Evolutionary conservation across 1,284 basidiomycete genomes (phyloP).

Genomic region (Puccinia horiana): DNA sequence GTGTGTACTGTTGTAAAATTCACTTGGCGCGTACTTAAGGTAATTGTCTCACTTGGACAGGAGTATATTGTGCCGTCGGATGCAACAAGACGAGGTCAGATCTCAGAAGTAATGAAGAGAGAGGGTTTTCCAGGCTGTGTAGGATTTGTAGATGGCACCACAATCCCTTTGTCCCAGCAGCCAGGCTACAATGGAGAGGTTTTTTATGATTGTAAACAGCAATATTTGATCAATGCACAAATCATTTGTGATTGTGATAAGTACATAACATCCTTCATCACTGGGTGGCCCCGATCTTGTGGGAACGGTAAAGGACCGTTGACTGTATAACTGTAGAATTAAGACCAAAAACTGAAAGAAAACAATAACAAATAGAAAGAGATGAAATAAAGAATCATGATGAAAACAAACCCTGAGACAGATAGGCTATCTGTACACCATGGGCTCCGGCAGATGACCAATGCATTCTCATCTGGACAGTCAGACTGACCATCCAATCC

Average conservation of each 20-base stretch:
- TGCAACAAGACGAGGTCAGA: background rate
- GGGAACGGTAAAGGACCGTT: too few species aligned
- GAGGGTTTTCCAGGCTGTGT: background rate
- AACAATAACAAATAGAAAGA: too few species aligned
- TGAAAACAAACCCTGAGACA: too few species aligned
- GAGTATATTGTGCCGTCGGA: background rate
- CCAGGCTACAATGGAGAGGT: background rate
- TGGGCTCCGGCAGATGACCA: too few species aligned
- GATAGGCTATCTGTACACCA: too few species aligned
- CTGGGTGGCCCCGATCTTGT: background rate
- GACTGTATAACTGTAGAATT: too few species aligned
- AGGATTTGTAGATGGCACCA: background rate
- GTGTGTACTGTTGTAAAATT: background rate
- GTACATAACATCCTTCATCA: background rate
- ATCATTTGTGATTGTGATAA: slow-evolving; percentile 9
- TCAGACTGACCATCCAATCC: too few species aligned
- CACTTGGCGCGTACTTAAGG: background rate
- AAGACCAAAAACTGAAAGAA: too few species aligned
- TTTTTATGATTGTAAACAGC: background rate
- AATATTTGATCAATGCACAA: background rate
- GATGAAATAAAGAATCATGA: too few species aligned
- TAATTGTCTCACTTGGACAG: background rate
- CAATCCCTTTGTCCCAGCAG: background rate
- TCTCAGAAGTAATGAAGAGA: background rate
- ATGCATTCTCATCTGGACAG: too few species aligned